Conservation (phyloP, 129 eudicot genomes). For the Ambrosia trifida region DNA sequence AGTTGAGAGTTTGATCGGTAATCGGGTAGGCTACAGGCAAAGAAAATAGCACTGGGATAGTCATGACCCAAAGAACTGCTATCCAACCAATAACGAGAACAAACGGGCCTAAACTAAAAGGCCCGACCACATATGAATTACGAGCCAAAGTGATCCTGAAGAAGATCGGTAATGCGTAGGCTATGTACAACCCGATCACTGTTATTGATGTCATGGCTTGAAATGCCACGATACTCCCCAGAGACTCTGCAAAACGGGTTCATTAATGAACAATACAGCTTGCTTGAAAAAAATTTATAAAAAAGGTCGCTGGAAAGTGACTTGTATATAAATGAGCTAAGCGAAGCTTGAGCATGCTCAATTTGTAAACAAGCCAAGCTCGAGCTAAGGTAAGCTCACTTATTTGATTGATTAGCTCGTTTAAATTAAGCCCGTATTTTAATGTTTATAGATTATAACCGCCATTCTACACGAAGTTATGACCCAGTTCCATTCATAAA, state of each 20-base stretch:
- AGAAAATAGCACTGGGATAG: slow-evolving; percentile 81
- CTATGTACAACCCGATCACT: slow-evolving; percentile 89
- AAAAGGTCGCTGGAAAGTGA: no score
- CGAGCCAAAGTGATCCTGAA: slow-evolving; percentile 93
- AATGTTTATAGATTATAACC: no score
- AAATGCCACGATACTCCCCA: slow-evolving; percentile 94
- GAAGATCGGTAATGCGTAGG: slow-evolving; percentile 88
- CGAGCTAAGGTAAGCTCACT: no score
- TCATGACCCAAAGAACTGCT: slow-evolving; percentile 80
- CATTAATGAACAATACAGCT: neutral
- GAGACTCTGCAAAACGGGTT: slow-evolving; percentile 70
- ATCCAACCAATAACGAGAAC: slow-evolving; percentile 81
- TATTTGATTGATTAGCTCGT: no score
- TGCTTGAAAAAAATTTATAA: no score
- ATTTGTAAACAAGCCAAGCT: no score
- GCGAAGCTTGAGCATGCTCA: no score
- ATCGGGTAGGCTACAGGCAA: slow-evolving; percentile 89
- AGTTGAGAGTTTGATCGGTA: slow-evolving; percentile 68
- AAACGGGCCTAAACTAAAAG: slow-evolving; percentile 74
- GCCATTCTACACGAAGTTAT: no score
- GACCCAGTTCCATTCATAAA: no score
- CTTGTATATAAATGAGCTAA: no score
- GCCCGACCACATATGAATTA: slow-evolving; percentile 74
- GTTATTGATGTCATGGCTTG: slow-evolving; percentile 99
- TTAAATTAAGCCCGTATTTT: no score